Base-by-base conservation (phyloP, 1,284 basidiomycete genomes). In the Austroboletus niveus region DNA sequence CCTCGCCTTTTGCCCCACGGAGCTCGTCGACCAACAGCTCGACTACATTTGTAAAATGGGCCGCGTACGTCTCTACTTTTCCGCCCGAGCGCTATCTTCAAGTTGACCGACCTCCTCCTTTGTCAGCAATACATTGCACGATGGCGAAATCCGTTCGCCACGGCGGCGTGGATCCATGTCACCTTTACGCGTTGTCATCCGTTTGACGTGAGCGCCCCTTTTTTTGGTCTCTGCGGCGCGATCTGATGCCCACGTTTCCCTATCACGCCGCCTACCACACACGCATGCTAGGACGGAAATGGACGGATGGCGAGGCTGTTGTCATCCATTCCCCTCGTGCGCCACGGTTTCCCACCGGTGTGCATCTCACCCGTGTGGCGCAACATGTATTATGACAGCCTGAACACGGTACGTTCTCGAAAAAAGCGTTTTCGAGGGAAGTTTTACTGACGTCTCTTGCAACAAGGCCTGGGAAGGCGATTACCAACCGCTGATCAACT, bases 161-260 rank as follows among this genome's bases (percentile, higher is more conserved):
- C 69, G 1, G 73, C 75, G 24, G 74, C 73, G 20, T 77, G 75
- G 75, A 56, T 75, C 3, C 75, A 77, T 51, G 61, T 76, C 5
- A 65, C 71, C 0, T 60, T 77, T 46, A 70, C 65, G n/a, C 65
- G 71, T 7, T 76, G 74, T 49, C 75, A 77, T 55, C 75, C 75
- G 1, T 77, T 75, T 35, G 72, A 77, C 40, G 74, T 73, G 60
- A 48, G 66, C 11, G 1, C 11, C 15, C 24, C 15, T n/a, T n/a
- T 2, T 42, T 12, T 45, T 12, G 8, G 34, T 39, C n/a, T 27
- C 8, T 27, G 32, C 5, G 7, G 3, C 5, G 7, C 11, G 6
- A 8, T 42, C 27, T 17, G 12, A 44, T 50, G 22, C 35, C 44
- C 47, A 31, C 47, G 41, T 5, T 32, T 22, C n/a, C 14, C 36